A percentile compares a stretch with the other conserved stretches of the same genome.
Evolutionary conservation across 805 yeast species (phyloP).

Genomic region (Ogataea paradorogensis): DNA sequence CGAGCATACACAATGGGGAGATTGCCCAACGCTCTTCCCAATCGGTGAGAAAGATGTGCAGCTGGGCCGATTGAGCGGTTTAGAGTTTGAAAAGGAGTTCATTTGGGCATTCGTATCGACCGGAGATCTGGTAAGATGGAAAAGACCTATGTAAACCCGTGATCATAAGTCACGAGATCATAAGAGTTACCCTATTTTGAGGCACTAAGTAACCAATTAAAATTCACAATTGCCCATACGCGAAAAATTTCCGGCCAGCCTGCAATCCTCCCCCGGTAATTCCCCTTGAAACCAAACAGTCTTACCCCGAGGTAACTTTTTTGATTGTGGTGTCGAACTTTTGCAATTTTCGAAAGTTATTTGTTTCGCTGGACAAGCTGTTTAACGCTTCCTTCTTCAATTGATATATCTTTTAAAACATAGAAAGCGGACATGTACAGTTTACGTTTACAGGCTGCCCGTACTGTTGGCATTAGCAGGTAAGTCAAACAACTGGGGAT

Average conservation of each 20-base stretch:
- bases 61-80: constrained; percentile 34
- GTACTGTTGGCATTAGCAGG: constrained; percentile 46
- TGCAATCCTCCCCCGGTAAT: constrained; percentile 3
- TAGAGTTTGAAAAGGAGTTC: constrained; percentile 30
- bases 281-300: not conserved
- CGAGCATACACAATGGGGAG: constrained; percentile 20
- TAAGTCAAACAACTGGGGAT: constrained; percentile 30
- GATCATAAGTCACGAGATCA: not conserved
- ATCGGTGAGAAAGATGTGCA: constrained; percentile 32
- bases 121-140: constrained; percentile 42
- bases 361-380: constrained; percentile 1
- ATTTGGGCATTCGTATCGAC: constrained; percentile 38
- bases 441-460: constrained; percentile 51
- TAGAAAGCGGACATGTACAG: constrained; percentile 42
- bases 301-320: not conserved
- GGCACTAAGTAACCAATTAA: constrained; percentile 9
- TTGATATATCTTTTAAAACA: not conserved
- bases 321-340: not conserved
- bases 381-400: not conserved
- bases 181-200: constrained; percentile 5
- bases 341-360: constrained; percentile 4
- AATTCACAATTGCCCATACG: not conserved
- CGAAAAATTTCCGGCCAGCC: not conserved
- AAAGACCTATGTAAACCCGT: constrained; percentile 20
- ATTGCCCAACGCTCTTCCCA: constrained; percentile 33